These are phyloP conservation scores for Arthrinium puccinioides DNA, from an alignment of 2,329 filamentous ascomycete species.

Conservation along the genomic window DNA sequence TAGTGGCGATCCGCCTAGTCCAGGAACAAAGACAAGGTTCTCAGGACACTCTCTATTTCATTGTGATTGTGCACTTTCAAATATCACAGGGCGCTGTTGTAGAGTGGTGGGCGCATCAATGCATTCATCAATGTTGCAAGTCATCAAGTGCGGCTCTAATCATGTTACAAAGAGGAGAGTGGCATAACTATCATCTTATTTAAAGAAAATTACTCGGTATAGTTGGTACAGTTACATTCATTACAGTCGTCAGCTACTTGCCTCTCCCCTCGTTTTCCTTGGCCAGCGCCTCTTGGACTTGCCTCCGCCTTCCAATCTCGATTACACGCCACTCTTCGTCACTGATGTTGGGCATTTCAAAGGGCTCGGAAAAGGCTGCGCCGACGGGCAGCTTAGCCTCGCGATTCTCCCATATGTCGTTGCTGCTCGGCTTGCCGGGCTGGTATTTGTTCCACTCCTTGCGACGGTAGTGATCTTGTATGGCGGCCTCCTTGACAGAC, in stretches of 20 bases:
- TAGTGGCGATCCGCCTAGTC: too few species aligned
- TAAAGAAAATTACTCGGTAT: too few species aligned
- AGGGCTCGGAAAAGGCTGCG: slow-evolving; percentile 34
- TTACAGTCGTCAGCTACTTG: neutral
- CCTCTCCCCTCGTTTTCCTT: slow-evolving; percentile 8
- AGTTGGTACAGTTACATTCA: neutral
- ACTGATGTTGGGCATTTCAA: slow-evolving; percentile 28
- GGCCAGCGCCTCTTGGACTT: slow-evolving; percentile 12
- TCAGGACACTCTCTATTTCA: too few species aligned
- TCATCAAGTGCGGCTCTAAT: too few species aligned
- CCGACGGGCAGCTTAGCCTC: slow-evolving; percentile 48
- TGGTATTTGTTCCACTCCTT: slow-evolving; percentile 60
- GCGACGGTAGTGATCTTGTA: slow-evolving; percentile 61
- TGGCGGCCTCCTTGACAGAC: slow-evolving; percentile 50
- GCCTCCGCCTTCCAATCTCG: slow-evolving; percentile 23
- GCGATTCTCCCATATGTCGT: slow-evolving; percentile 83
- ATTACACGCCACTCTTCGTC: slow-evolving; percentile 35
- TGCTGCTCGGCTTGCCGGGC: slow-evolving; percentile 61
- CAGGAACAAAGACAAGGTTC: too few species aligned
- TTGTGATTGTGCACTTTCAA: too few species aligned
- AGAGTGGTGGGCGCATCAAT: too few species aligned
- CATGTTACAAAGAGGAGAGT: too few species aligned
- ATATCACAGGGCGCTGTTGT: too few species aligned
- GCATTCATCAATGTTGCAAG: too few species aligned
- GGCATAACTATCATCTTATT: too few species aligned